Evolutionary conservation across 1,139 yeast species (phyloP).

Genomic region (Kodamaea arcana): DNA sequence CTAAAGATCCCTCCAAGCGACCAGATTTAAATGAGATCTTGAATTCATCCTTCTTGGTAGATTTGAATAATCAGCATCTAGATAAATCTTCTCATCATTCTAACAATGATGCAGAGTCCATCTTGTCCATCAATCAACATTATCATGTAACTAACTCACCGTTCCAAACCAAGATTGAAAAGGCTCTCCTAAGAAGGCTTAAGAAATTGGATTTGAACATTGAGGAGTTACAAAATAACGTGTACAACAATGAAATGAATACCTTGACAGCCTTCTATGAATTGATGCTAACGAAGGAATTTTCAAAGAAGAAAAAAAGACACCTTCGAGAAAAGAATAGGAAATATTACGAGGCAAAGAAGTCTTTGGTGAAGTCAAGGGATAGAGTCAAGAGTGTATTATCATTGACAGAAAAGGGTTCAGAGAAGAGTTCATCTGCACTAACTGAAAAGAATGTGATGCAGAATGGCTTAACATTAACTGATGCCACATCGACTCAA

Average conservation of each 20-base stretch:
- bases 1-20: conserved; percentile 63
- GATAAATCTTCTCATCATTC: conserved; percentile 22
- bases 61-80: conserved; percentile 25
- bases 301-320: conserved; percentile 31
- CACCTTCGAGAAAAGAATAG: conserved; percentile 35
- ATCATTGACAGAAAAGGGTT: conserved; percentile 27
- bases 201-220: conserved; percentile 65
- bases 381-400: conserved; percentile 46
- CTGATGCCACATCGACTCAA: conserved; percentile 26
- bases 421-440: conserved; percentile 18
- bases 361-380: conserved; percentile 45
- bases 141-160: conserved; percentile 30
- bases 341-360: conserved; percentile 38
- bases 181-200: conserved; percentile 59
- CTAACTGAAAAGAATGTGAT: no score
- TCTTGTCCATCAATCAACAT: conserved; percentile 42
- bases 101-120: conserved; percentile 32
- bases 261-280: conserved; percentile 84
- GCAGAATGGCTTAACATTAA: no score
- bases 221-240: conserved; percentile 58
- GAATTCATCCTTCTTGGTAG: conserved; percentile 57
- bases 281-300: conserved; percentile 62
- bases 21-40: conserved; percentile 61
- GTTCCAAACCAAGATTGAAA: conserved; percentile 62
- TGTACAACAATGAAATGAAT: conserved; percentile 63